phyloP scores from a whole-genome alignment of 1,139 yeast species.

The Nakaseomyces delphensis region DNA sequence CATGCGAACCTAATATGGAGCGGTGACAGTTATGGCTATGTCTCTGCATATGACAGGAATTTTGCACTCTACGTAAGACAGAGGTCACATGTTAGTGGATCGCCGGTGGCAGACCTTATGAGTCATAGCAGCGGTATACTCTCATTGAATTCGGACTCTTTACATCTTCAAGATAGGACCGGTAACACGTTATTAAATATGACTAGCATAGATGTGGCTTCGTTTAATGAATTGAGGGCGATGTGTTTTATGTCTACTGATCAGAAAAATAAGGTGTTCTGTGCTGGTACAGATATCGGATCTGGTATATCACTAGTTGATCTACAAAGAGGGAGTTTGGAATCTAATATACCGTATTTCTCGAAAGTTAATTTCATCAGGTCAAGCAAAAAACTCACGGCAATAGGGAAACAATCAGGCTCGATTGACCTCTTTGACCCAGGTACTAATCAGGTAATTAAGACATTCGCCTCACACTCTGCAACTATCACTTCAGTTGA shows the following conservation, averaged over 20 bases:
- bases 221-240: conserved; percentile 34
- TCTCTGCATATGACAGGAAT: conserved; percentile 38
- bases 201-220: conserved; percentile 31
- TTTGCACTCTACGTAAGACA: conserved; percentile 40
- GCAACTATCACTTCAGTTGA: conserved; percentile 73
- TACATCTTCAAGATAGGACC: conserved; percentile 49
- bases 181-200: conserved; percentile 44
- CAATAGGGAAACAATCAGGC: conserved; percentile 63
- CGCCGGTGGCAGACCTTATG: conserved; percentile 43
- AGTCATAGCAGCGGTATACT: conserved; percentile 51
- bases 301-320: conserved; percentile 50
- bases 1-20: conserved; percentile 73
- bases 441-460: conserved; percentile 43
- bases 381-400: conserved; percentile 40
- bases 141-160: conserved; percentile 44
- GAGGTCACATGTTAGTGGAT: conserved; percentile 36
- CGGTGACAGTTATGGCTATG: conserved; percentile 54
- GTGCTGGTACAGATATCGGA: conserved; percentile 37
- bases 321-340: conserved; percentile 38
- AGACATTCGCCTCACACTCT: conserved; percentile 62
- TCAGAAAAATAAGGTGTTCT: conserved; percentile 32
- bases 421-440: conserved; percentile 73
- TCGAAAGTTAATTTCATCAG: conserved; percentile 38
- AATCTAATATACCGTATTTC: conserved; percentile 34
- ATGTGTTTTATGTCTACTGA: conserved; percentile 30